Evolutionary conservation across 306 rosid species (phyloP).

Genomic region (Ochetophila trinervis): DNA sequence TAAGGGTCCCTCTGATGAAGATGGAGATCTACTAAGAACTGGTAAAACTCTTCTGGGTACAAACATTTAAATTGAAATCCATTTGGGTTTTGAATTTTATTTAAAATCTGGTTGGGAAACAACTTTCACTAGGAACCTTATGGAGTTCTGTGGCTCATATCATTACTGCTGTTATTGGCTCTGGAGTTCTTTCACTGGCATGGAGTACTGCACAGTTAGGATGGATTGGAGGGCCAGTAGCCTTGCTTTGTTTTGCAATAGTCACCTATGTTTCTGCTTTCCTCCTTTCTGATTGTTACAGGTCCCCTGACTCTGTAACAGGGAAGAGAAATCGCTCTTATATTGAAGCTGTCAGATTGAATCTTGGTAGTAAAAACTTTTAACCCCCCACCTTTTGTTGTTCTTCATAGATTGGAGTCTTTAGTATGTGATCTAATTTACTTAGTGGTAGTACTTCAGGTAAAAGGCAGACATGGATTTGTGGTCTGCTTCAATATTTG

Average conservation of each 20-base stretch:
- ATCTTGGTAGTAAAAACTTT: conserved; percentile 46
- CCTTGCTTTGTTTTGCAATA: conserved; percentile 45
- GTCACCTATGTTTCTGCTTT: conserved; percentile 52
- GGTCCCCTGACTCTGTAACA: conserved; percentile 44
- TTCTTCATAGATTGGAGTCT: conserved; percentile 12
- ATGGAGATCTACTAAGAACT: conserved; percentile 54
- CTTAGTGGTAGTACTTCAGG: conserved; percentile 47
- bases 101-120: conserved; percentile 10
- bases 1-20: conserved; percentile 44
- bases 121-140: conserved; percentile 40
- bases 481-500: conserved; percentile 54
- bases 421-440: conserved; percentile 16
- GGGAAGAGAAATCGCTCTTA: conserved; percentile 54
- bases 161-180: conserved; percentile 69
- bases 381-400: not conserved
- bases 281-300: conserved; percentile 63
- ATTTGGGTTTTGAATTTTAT: conserved; percentile 15
- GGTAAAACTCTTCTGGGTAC: conserved; percentile 41
- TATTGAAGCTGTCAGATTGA: conserved; percentile 50
- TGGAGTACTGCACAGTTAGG: conserved; percentile 71
- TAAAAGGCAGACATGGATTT: conserved; percentile 41
- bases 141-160: conserved; percentile 61
- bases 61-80: conserved; percentile 6
- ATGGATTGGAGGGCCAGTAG: conserved; percentile 62
- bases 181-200: conserved; percentile 70